phyloP scores from a whole-genome alignment of 1,139 yeast genomes.

The Wickerhamiella infanticola region DNA sequence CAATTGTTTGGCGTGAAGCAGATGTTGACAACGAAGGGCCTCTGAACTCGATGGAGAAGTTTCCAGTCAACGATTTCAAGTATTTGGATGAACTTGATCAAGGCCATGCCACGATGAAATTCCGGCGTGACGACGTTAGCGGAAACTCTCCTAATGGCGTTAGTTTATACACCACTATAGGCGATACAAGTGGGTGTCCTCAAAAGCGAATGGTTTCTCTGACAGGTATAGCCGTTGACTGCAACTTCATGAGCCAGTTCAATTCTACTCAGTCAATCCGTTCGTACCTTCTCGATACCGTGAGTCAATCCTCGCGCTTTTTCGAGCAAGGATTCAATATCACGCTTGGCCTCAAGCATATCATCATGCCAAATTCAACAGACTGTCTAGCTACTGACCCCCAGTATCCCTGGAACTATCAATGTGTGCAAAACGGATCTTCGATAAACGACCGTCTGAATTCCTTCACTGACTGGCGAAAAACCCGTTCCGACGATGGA shows the following conservation, averaged over 20 bases:
- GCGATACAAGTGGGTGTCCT: conserved; percentile 26
- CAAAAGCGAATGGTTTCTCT: conserved; percentile 21
- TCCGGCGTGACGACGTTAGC: conserved; percentile 10
- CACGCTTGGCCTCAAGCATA: conserved; percentile 21
- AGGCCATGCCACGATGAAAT: neutral
- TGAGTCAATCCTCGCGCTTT: conserved; percentile 25
- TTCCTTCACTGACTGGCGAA: conserved; percentile 23
- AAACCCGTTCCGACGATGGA: conserved; percentile 18
- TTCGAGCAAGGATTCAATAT: conserved; percentile 26
- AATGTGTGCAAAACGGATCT: conserved; percentile 15
- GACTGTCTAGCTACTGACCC: conserved; percentile 15
- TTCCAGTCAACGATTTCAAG: conserved; percentile 2
- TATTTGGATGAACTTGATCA: conserved; percentile 2
- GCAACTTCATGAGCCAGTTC: conserved; percentile 23
- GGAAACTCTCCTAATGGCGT: conserved; percentile 21
- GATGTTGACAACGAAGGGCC: conserved; percentile 15
- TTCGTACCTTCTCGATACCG: conserved; percentile 21
- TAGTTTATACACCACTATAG: conserved; percentile 20
- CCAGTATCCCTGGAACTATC: conserved; percentile 21
- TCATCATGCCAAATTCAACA: conserved; percentile 15
- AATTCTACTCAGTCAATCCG: conserved; percentile 20
- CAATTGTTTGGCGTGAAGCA: conserved; percentile 23
- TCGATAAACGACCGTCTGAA: conserved; percentile 22
- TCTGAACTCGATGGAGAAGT: conserved; percentile 1
- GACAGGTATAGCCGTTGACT: conserved; percentile 28